Evolutionary conservation across 2,329 filamentous ascomycete genomes (phyloP), one percentile per base, ranked within the genome.

Genomic region (Cercospora sp.): DNA sequence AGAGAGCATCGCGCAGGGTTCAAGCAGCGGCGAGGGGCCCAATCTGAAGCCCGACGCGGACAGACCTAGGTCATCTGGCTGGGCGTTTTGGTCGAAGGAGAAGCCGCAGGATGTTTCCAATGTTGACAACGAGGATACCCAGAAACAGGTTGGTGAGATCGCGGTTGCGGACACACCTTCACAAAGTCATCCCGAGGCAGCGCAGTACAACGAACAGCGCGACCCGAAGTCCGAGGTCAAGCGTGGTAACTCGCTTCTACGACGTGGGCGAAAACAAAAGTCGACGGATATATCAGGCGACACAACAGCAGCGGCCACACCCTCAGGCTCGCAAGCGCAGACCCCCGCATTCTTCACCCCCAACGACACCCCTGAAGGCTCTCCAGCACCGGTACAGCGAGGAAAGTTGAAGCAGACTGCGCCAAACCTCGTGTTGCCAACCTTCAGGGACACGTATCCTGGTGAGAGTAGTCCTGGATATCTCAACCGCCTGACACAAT

Each of bases 71-170:
- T 80, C 70, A 77, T 90, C 91, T 0, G 91, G 89, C 0, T 94
- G 91, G 91, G 91, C 90, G 0, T 94, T 94, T 72, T 94, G 91
- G 91, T 92, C 89, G 13, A 87, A 85, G 57, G 88, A 90, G 3
- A 79, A 79, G 66, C 71, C 80, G 75, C 39, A 86, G 83, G 73
- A 63, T 6, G 42, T 26, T 39, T 63, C 58, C 7, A 71, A 87
- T 82, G 26, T 82, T 85, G 74, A 61, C 82, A 87, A 69, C 82
- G 84, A 59, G 85, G 88, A 53, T 82, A 90, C 79, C 79, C 84
- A 72, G 82, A 87, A 86, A 66, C 82, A 85, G 63, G 80, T 87
- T 13, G 80, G 81, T 5, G 82, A 85, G 68, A 75, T 85, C 4
- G 83, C 83, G 18, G 83, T 85, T 6, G 82, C 81, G 13, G 80